Base-by-base conservation (phyloP, 2,329 filamentous ascomycete species). In the Stylonectria norvegica region DNA sequence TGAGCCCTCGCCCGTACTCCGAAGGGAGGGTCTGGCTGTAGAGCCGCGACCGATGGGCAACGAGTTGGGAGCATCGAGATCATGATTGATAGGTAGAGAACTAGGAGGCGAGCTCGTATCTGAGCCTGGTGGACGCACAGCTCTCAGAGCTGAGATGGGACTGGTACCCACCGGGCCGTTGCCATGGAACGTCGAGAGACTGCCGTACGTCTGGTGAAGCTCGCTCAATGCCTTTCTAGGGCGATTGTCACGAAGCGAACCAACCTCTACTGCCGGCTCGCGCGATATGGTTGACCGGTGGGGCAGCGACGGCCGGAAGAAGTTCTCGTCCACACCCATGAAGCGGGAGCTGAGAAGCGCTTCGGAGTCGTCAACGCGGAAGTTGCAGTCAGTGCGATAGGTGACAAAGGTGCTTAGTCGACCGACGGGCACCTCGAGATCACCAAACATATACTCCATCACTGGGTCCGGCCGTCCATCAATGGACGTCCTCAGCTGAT, bases 301-400 rank as follows among this genome's bases (percentile, higher is more conserved):
- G 5, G 80, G 76, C 14, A 93, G 65, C 1, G 88, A 90, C 7
- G 89, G 89, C 45, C 81, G 81, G 62, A 95, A 94, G 57, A 88
- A 87, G 45, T 87, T 81, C 59, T 95, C 89, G 59, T 95, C 90
- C 25, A 89, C 78, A 11, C 88, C 89, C 78, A 95, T 89, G 59
- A 97, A 95, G 20, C 89, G 84, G 11, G 91, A 96, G 67, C 90
- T 95, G 30, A 97, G 68, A 7, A 97, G 68, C 5, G 90, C 85
- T 65, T 97, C 93, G 0, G 89, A 86, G 63, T 96, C 89, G 55
- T 95, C 91, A 27, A 97, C 81, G 32, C 86, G 82, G 63, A 98
- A 96, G 56, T 85, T 89, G 68, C 88, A 95, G 58, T 93, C 89
- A 42, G 81, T 86, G 48, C 93, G 84, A 65, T 95, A 95, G 9